Evolutionary conservation across 2,329 filamentous ascomycete species (phyloP).

Genomic region (Arthrobotrys megalospora): DNA sequence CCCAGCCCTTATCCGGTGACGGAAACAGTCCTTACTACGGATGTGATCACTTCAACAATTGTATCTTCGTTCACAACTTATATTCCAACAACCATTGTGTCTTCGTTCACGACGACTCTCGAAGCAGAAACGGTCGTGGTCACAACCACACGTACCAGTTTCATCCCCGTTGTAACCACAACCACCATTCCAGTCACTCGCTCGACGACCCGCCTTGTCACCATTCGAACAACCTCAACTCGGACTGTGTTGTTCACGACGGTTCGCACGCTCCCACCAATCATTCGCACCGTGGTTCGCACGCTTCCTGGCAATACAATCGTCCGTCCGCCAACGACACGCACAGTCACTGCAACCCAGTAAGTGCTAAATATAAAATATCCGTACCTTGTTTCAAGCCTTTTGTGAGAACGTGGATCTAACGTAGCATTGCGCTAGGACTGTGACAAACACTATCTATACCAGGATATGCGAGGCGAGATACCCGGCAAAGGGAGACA

Average conservation of each 20-base stretch:
- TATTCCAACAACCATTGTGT: conserved; percentile 53
- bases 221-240: conserved; percentile 30
- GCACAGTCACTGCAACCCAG: conserved; percentile 38
- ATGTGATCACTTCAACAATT: conserved; percentile 36
- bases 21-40: conserved; percentile 44
- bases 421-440: conserved; percentile 29
- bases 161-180: conserved; percentile 40
- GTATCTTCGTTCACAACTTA: conserved; percentile 45
- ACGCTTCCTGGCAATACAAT: conserved; percentile 37
- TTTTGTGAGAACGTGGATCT: conserved; percentile 2
- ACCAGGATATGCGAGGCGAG: conserved; percentile 52
- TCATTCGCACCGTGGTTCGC: conserved; percentile 8
- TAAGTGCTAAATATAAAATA: conserved; percentile 28
- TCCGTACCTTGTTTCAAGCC: conserved; percentile 1
- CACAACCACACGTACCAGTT: conserved; percentile 39
- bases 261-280: conserved; percentile 34
- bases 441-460: conserved; percentile 47
- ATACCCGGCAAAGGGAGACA: conserved; percentile 49
- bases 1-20: conserved; percentile 56
- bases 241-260: conserved; percentile 43
- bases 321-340: conserved; percentile 27
- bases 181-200: conserved; percentile 24
- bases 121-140: conserved; percentile 27
- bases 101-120: conserved; percentile 51
- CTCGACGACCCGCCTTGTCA: conserved; percentile 24